A percentile compares a stretch with the other conserved stretches of the same genome.
Evolutionary conservation across 352 stramenopile genomes (phyloP).

Genomic region (Thraustochytrium sp.): DNA sequence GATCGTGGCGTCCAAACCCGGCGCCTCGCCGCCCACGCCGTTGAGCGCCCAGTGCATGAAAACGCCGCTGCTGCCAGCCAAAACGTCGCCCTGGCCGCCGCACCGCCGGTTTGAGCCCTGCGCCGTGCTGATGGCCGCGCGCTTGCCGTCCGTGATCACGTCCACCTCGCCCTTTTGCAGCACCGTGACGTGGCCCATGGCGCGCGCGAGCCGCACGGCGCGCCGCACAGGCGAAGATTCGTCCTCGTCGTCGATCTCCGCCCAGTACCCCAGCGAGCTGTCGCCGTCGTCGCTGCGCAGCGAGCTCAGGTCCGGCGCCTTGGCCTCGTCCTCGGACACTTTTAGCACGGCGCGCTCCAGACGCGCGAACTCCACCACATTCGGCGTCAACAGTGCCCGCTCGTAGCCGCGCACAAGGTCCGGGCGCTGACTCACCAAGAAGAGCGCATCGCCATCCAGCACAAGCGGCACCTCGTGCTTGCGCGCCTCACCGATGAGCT

Average conservation of each 20-base stretch:
- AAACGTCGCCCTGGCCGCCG: constrained; percentile 80
- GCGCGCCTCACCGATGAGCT: constrained; percentile 66
- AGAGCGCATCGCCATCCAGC: constrained; percentile 90
- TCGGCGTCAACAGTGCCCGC: constrained; percentile 82
- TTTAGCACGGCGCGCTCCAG: constrained; percentile 47
- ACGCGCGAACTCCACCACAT: constrained; percentile 69
- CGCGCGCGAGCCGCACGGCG: not conserved
- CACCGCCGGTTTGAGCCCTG: constrained; percentile 73
- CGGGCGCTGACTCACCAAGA: constrained; percentile 69
- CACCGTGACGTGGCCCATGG: constrained; percentile 67
- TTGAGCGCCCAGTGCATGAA: constrained; percentile 66
- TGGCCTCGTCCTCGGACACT: not conserved
- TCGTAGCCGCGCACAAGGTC: constrained; percentile 51
- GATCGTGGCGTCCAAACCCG: constrained; percentile 50
- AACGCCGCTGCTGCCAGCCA: constrained; percentile 69
- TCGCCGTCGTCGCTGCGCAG: not conserved
- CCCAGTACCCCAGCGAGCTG: not conserved
- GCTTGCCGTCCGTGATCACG: constrained; percentile 64
- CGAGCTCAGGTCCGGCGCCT: not conserved
- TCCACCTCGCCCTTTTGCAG: constrained; percentile 74
- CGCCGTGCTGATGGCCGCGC: constrained; percentile 61
- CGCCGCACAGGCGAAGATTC: not conserved
- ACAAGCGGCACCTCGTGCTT: constrained; percentile 72
- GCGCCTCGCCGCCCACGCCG: constrained; percentile 34
- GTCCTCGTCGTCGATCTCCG: not conserved